These are phyloP conservation scores for Pichia paraexigua DNA, from an alignment of 805 yeast genomes.

Conservation along the genomic window DNA sequence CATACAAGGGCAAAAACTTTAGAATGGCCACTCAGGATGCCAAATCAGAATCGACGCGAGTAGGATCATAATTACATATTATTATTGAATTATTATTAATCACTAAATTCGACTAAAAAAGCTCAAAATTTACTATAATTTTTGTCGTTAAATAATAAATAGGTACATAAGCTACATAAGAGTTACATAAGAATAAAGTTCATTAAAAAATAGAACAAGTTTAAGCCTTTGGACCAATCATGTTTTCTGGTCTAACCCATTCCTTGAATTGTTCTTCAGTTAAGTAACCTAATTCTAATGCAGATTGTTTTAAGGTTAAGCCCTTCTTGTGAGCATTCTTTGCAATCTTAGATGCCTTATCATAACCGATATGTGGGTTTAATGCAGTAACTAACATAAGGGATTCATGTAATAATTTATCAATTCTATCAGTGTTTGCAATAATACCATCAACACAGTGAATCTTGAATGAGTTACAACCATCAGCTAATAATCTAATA, in stretches of 20 bases:
- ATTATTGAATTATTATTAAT: too few relatives aligned
- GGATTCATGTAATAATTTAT: constrained; percentile 84
- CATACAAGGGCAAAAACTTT: background rate
- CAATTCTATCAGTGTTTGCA: constrained; percentile 84
- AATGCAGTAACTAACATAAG: constrained; percentile 97
- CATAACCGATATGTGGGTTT: constrained; percentile 98
- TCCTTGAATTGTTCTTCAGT: constrained; percentile 82
- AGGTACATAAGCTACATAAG: constrained; percentile 1
- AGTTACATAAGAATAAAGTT: background rate
- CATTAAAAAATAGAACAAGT: background rate
- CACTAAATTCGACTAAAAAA: background rate
- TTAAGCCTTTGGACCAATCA: constrained; percentile 79
- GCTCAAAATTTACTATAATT: background rate
- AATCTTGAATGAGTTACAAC: constrained; percentile 78
- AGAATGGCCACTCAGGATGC: background rate
- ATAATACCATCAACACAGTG: constrained; percentile 92
- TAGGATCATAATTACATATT: background rate
- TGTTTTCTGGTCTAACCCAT: constrained; percentile 96
- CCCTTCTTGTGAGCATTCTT: constrained; percentile 99
- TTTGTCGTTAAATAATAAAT: background rate
- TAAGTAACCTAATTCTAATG: constrained; percentile 82
- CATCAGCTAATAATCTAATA: constrained; percentile 84
- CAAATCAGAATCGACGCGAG: background rate
- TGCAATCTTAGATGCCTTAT: constrained; percentile 94
- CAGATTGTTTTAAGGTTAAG: constrained; percentile 88